Evolutionary conservation across 495 filamentous ascomycete genomes (phyloP), one percentile per base, ranked within the genome.

Genomic region (Talaromyces wortmannii): DNA sequence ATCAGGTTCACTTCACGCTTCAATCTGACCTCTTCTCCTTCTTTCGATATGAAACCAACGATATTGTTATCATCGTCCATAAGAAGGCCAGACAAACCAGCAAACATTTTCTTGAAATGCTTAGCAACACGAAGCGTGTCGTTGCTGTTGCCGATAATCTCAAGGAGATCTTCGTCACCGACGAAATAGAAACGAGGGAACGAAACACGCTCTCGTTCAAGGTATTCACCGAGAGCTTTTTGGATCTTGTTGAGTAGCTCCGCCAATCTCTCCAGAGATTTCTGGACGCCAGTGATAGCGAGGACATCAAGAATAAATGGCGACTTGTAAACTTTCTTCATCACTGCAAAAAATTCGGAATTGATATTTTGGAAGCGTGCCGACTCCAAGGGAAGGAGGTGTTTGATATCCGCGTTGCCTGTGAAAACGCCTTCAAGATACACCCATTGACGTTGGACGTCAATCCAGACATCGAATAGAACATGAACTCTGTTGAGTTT

Each of bases 61-160:
- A 99, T 97, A 57, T 86, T 82, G 36, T 83, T 82, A 57, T 96
- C 86, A 55, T 97, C 91, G 62, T 96, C 91, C 78, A 96, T 89
- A 18, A 94, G 77, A 36, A 99, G 78, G 0, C 92, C 92, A 5
- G 85, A 89, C 23, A 99, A 75, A 50, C 94, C 94, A 53, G 94
- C 94, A 74, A 99, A 99, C 94, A 99, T 99, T 78, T 99, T 99
- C 70, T 95, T 90, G 76, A 99, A 90, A 69, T 99, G 94, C 68
- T 97, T 97, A 46, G 92, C 88, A 55, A 99, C 91, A 29, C 94
- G 90, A 61, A 90, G 76, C 10, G 92, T 95, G 62, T 99, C 94
- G 62, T 96, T 97, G 70, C 91, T 96, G 69, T 99, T 99, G 66
- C 94, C 94, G 50, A 99, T 99, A 69, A 99, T 99, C 70, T 99